Evolutionary conservation across 2,329 filamentous ascomycete species (phyloP).

Genomic region (Epichloe festucae): DNA sequence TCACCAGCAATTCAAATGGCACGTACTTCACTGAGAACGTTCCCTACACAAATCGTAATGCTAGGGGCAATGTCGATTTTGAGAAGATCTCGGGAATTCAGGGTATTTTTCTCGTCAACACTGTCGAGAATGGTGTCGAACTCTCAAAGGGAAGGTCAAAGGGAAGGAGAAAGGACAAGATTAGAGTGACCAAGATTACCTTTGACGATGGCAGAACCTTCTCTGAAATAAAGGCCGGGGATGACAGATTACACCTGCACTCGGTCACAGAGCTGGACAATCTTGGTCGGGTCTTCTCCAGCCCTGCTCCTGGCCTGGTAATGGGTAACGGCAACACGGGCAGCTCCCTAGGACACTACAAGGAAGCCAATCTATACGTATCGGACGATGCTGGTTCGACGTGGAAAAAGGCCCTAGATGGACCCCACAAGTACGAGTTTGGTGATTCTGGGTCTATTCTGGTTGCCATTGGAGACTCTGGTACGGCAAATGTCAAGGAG

Average conservation of each 20-base stretch:
- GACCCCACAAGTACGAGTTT: constrained; percentile 91
- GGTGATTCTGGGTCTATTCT: constrained; percentile 86
- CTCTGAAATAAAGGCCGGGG: constrained; percentile 54
- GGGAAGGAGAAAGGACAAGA: constrained; percentile 39
- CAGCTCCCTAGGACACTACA: constrained; percentile 54
- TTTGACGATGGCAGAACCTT: constrained; percentile 93
- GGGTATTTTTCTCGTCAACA: constrained; percentile 82
- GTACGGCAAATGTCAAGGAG: constrained; percentile 43
- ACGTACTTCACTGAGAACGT: constrained; percentile 90
- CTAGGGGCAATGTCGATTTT: constrained; percentile 71
- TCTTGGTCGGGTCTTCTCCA: constrained; percentile 79
- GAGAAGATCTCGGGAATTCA: constrained; percentile 88
- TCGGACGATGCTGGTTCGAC: constrained; percentile 83
- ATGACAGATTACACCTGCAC: constrained; percentile 70
- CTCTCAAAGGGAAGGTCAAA: constrained; percentile 44
- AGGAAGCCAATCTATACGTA: constrained; percentile 68
- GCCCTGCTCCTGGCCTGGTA: constrained; percentile 79
- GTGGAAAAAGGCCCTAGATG: constrained; percentile 63
- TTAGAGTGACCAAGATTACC: constrained; percentile 69
- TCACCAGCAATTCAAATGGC: constrained; percentile 94
- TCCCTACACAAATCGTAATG: constrained; percentile 80
- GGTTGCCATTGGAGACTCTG: constrained; percentile 66
- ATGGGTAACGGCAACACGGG: constrained; percentile 93
- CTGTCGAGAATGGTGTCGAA: constrained; percentile 73
- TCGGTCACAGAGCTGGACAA: constrained; percentile 80